phyloP scores from a whole-genome alignment of 768 basidiomycete species.

The Postia placenta region DNA sequence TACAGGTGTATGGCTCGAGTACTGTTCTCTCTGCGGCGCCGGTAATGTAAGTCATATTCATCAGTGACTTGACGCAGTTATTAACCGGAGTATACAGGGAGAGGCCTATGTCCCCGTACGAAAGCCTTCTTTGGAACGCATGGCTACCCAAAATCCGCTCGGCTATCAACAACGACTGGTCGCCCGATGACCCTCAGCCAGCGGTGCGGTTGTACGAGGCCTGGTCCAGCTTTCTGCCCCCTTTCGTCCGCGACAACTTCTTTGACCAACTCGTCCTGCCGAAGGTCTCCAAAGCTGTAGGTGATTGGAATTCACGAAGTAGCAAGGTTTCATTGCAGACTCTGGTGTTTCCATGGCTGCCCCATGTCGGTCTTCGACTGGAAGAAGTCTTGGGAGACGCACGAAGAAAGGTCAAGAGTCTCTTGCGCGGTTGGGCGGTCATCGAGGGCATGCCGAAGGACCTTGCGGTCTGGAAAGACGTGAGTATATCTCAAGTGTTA shows the following conservation, averaged over 20 bases:
- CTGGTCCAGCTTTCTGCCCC: constrained; percentile 84
- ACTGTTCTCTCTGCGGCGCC: constrained; percentile 25
- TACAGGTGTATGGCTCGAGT: constrained; percentile 54
- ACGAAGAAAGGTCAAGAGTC: constrained; percentile 74
- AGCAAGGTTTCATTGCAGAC: constrained; percentile 58
- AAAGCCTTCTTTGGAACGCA: constrained; percentile 88
- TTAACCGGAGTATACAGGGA: constrained; percentile 31
- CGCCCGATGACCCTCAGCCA: constrained; percentile 61
- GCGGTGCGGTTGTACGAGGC: constrained; percentile 81
- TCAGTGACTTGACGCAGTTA: not conserved
- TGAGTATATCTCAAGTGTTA: constrained; percentile 29
- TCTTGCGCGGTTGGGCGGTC: constrained; percentile 70
- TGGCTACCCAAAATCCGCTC: constrained; percentile 97
- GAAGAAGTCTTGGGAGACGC: constrained; percentile 87
- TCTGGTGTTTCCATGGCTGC: constrained; percentile 95
- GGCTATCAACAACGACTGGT: constrained; percentile 93
- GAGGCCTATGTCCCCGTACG: constrained; percentile 87
- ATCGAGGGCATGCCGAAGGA: constrained; percentile 73
- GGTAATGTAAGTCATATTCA: constrained; percentile 31
- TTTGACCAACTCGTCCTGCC: constrained; percentile 94
- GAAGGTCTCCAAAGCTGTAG: constrained; percentile 79
- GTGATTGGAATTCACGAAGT: constrained; percentile 72
- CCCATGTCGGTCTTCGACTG: constrained; percentile 74
- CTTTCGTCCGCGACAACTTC: constrained; percentile 90
- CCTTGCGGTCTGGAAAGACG: constrained; percentile 75